Evolutionary conservation across 306 rosid genomes (phyloP).

Genomic region (Sophora flavescens): DNA sequence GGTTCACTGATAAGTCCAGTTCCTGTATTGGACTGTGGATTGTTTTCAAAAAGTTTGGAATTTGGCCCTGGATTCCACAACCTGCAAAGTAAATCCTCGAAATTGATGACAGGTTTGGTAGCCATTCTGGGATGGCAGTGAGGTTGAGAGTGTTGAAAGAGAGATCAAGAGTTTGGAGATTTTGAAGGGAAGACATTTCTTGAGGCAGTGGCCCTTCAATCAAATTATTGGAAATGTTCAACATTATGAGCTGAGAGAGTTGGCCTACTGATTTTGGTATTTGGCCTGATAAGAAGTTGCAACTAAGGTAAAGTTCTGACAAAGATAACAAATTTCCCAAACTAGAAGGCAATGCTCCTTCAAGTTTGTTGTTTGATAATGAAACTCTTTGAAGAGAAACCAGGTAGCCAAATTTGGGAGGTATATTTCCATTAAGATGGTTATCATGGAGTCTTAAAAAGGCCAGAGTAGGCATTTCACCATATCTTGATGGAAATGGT

Average conservation of each 20-base stretch:
- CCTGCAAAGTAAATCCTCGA: constrained; percentile 64
- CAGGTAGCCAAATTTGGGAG: constrained; percentile 55
- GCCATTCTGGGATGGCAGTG: constrained; percentile 59
- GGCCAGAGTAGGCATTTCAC: constrained; percentile 55
- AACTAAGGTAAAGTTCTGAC: constrained; percentile 58
- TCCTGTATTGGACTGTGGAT: constrained; percentile 59
- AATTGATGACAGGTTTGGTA: constrained; percentile 56
- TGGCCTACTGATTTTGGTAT: constrained; percentile 66
- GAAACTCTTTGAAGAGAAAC: constrained; percentile 61
- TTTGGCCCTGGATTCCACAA: constrained; percentile 62
- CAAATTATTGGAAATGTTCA: constrained; percentile 56
- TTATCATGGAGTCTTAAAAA: constrained; percentile 64
- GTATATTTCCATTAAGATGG: constrained; percentile 58
- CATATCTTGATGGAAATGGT: constrained; percentile 62
- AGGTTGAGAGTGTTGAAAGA: constrained; percentile 68
- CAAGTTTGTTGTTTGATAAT: constrained; percentile 61
- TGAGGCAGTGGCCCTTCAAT: constrained; percentile 67
- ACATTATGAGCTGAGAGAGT: constrained; percentile 59
- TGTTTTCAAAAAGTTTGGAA: constrained; percentile 52
- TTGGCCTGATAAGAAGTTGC: constrained; percentile 59
- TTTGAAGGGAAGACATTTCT: constrained; percentile 67
- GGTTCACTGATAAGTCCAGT: constrained; percentile 71
- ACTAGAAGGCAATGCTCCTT: constrained; percentile 67
- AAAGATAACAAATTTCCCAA: constrained; percentile 59
- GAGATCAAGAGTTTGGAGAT: constrained; percentile 61